Evolutionary conservation across 768 basidiomycete species (phyloP).

Genomic region (Paxillus involutus): DNA sequence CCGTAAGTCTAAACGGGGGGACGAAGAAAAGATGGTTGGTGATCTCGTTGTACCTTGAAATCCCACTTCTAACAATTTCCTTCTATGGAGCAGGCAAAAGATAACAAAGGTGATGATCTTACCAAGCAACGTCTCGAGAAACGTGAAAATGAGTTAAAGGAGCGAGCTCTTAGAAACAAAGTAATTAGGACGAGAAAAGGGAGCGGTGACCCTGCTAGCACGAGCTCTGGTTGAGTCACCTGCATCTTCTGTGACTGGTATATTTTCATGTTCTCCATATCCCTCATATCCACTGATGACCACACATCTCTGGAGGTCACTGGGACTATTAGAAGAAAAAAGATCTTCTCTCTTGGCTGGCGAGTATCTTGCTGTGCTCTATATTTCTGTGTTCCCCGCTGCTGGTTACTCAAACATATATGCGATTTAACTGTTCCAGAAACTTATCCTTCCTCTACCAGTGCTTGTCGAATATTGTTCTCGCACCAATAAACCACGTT

Average conservation of each 20-base stretch:
- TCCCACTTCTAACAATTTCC: conserved; percentile 6
- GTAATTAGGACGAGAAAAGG: conserved; percentile 71
- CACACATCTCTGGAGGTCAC: conserved; percentile 19
- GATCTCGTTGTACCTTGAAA: conserved; percentile 3
- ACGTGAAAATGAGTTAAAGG: conserved; percentile 79
- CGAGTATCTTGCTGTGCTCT: conserved; percentile 20
- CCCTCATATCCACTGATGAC: conserved; percentile 21
- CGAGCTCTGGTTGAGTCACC: conserved; percentile 19
- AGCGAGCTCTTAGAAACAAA: conserved; percentile 79
- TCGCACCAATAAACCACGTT: conserved; percentile 16
- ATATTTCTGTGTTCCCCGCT: background rate
- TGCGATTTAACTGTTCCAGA: conserved; percentile 19
- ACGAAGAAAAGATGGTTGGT: conserved; percentile 32
- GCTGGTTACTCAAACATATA: conserved; percentile 21
- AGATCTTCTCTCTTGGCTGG: conserved; percentile 20
- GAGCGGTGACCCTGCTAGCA: conserved; percentile 23
- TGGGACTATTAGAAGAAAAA: conserved; percentile 20
- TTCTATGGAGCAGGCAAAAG: conserved; percentile 20
- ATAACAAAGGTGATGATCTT: background rate
- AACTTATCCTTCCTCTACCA: conserved; percentile 7
- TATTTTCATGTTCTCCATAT: conserved; percentile 15
- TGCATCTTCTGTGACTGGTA: conserved; percentile 15
- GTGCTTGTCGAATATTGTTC: conserved; percentile 20
- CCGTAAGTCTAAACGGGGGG: conserved; percentile 57
- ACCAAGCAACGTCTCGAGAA: conserved; percentile 53